phyloP scores from a whole-genome alignment of 2,329 filamentous ascomycete species.

The Penicillium frequentans region DNA sequence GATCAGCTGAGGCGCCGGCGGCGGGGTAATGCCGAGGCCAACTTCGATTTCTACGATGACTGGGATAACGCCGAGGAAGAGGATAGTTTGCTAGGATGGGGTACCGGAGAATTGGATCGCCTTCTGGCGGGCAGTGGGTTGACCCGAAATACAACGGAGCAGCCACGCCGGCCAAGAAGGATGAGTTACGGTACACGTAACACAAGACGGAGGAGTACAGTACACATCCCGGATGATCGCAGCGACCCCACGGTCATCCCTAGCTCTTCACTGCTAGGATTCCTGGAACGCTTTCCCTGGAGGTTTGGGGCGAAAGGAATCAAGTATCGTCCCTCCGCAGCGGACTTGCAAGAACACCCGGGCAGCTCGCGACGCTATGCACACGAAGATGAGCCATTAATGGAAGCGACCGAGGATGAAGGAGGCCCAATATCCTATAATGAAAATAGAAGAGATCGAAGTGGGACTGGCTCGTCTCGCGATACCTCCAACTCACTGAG shows the following conservation, averaged over 20 bases:
- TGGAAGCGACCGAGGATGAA: conserved; percentile 60
- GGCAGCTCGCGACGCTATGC: conserved; percentile 50
- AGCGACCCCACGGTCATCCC: conserved; percentile 85
- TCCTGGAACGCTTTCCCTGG: conserved; percentile 80
- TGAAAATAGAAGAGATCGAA: conserved; percentile 56
- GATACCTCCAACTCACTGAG: conserved; percentile 83
- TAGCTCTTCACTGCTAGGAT: conserved; percentile 80
- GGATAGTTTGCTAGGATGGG: conserved; percentile 70
- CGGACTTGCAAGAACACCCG: conserved; percentile 85
- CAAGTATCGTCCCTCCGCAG: conserved; percentile 86
- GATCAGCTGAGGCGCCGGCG: conserved; percentile 72
- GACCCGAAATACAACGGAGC: conserved; percentile 47
- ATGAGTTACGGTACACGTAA: conserved; percentile 87
- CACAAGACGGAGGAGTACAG: conserved; percentile 58
- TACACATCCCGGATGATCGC: conserved; percentile 50
- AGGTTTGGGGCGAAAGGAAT: conserved; percentile 75
- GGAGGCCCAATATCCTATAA: conserved; percentile 20
- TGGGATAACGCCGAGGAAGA: conserved; percentile 72
- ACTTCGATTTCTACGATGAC: conserved; percentile 97
- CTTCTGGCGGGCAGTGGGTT: conserved; percentile 68
- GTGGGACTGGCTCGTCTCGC: conserved; percentile 75
- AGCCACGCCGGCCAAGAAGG: conserved; percentile 71
- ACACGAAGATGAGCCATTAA: conserved; percentile 68
- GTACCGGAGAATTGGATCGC: conserved; percentile 81
- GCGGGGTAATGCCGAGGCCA: conserved; percentile 70